Conservation (phyloP, 148 eudicot genomes). For the Camellia granthamiana region DNA sequence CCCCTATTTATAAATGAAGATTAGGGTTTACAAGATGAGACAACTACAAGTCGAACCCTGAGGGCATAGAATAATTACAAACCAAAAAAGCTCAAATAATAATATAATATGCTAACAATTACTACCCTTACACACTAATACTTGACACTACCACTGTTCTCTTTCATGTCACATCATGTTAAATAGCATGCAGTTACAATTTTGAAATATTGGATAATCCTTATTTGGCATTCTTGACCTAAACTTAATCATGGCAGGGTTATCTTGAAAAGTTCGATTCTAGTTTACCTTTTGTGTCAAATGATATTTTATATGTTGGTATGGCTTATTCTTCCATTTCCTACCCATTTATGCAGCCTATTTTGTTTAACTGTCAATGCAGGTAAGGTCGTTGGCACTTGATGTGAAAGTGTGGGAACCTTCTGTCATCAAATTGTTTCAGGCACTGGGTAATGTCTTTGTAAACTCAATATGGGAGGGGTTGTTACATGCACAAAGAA, state of each 20-base stretch:
- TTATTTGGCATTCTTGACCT: not conserved
- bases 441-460: constrained; percentile 78
- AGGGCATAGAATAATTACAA: too few relatives aligned
- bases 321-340: not conserved
- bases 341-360: constrained; percentile 11
- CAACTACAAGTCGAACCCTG: too few relatives aligned
- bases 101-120: too few relatives aligned
- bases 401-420: constrained; percentile 99
- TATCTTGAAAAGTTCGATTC: not conserved
- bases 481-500: constrained; percentile 55
- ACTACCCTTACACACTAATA: too few relatives aligned
- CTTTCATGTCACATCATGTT: not conserved
- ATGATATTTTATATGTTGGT: not conserved
- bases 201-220: not conserved
- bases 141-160: not conserved
- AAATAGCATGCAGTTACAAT: not conserved
- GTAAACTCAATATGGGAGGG: constrained; percentile 96
- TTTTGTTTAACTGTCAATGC: constrained; percentile 23
- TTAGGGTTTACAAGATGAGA: too few relatives aligned
- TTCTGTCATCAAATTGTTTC: constrained; percentile 77
- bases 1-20: too few relatives aligned
- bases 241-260: not conserved
- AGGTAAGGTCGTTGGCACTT: constrained; percentile 88
- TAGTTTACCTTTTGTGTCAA: not conserved
- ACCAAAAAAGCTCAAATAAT: too few relatives aligned